These are phyloP conservation scores for Suillus paluster DNA, from an alignment of 768 basidiomycete species.

Conservation along the genomic window DNA sequence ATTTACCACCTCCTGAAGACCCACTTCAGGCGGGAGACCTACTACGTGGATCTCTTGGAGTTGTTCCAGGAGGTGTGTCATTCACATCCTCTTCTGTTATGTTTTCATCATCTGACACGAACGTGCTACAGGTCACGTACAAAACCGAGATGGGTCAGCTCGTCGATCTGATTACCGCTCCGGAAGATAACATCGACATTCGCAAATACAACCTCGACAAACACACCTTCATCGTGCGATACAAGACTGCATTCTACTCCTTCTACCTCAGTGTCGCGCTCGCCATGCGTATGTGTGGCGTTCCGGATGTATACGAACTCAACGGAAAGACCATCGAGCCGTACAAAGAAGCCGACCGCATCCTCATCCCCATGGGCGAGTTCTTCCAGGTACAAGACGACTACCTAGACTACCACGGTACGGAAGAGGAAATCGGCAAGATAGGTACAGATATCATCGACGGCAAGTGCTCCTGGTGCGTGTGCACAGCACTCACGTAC, in stretches of 20 bases:
- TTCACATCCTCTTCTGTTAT: not conserved
- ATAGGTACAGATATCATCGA: slow-evolving; percentile 98
- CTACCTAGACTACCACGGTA: slow-evolving; percentile 90
- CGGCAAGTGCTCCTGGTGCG: slow-evolving; percentile 98
- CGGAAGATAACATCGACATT: slow-evolving; percentile 88
- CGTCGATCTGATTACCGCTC: slow-evolving; percentile 94
- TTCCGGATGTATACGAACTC: slow-evolving; percentile 55
- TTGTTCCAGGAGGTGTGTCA: slow-evolving; percentile 80
- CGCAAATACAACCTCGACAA: slow-evolving; percentile 84
- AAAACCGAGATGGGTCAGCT: slow-evolving; percentile 97
- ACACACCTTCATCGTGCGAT: slow-evolving; percentile 90
- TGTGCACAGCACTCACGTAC: slow-evolving; percentile 80
- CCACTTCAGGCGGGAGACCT: slow-evolving; percentile 79
- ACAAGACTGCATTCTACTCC: slow-evolving; percentile 98
- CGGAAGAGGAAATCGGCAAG: slow-evolving; percentile 93
- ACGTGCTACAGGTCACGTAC: slow-evolving; percentile 57
- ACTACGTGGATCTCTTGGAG: slow-evolving; percentile 90
- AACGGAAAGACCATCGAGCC: slow-evolving; percentile 50
- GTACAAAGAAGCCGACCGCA: slow-evolving; percentile 75
- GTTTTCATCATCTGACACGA: not conserved
- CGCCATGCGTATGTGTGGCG: slow-evolving; percentile 78
- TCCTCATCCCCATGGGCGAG: slow-evolving; percentile 91
- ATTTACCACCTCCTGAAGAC: slow-evolving; percentile 91
- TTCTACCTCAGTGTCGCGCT: slow-evolving; percentile 99
- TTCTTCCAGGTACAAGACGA: slow-evolving; percentile 99